phyloP scores from a whole-genome alignment of 305 asterid genomes.

The Nicotiana rustica region DNA sequence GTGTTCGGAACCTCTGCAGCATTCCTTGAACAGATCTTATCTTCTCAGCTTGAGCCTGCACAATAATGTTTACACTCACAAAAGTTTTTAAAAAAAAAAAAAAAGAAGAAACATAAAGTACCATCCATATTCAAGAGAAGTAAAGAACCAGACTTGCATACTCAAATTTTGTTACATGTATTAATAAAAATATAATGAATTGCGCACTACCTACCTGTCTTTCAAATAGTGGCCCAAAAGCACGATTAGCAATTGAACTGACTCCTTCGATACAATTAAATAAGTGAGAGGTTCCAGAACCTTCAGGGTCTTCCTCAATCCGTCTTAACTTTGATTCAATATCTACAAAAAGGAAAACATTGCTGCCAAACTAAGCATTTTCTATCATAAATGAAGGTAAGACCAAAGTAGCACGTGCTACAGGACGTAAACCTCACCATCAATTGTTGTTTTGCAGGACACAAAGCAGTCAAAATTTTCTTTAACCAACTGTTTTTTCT shows the following conservation, averaged over 20 bases:
- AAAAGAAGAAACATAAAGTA: neutral
- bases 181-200: slow-evolving; percentile 32
- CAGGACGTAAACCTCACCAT: slow-evolving; percentile 68
- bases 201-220: slow-evolving; percentile 77
- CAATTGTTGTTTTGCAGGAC: slow-evolving; percentile 98
- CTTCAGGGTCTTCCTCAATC: slow-evolving; percentile 99
- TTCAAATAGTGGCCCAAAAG: slow-evolving; percentile 95
- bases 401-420: slow-evolving; percentile 16
- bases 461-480: slow-evolving; percentile 99
- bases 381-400: slow-evolving; percentile 12
- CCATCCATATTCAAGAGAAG: slow-evolving; percentile 1
- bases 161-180: slow-evolving; percentile 6
- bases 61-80: slow-evolving; percentile 33
- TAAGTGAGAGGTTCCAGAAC: slow-evolving; percentile 91
- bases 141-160: slow-evolving; percentile 2
- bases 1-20: slow-evolving; percentile 99
- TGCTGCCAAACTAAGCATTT: slow-evolving; percentile 38
- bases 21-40: slow-evolving; percentile 99
- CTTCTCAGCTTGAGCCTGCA: slow-evolving; percentile 97
- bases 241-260: slow-evolving; percentile 84
- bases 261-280: slow-evolving; percentile 86
- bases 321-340: slow-evolving; percentile 94
- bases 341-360: slow-evolving; percentile 57
- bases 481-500: slow-evolving; percentile 95
- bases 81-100: neutral